Conservation (phyloP, 1,284 basidiomycete genomes). For the Heterobasidion occidentale region DNA sequence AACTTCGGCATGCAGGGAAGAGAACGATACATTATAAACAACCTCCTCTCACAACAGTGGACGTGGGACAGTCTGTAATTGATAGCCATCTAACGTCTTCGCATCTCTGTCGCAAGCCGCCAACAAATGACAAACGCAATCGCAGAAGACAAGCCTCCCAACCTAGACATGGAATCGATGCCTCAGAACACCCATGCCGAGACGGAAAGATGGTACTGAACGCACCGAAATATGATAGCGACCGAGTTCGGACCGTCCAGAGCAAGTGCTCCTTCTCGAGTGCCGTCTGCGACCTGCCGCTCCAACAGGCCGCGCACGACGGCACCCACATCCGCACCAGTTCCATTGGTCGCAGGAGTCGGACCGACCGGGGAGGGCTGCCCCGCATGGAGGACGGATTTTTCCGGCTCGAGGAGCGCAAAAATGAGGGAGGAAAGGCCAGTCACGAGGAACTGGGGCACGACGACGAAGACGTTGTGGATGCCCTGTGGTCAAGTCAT, state of each 20-base stretch:
- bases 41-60: too few relatives aligned
- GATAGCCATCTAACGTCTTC: conserved; percentile 16
- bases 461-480: conserved; percentile 85
- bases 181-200: neutral
- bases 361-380: neutral
- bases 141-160: conserved; percentile 67
- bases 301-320: conserved; percentile 5
- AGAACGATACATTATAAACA: neutral
- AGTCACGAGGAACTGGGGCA: conserved; percentile 67
- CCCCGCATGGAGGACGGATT: conserved; percentile 34
- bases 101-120: conserved; percentile 54
- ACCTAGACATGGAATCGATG: conserved; percentile 25
- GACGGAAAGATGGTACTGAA: conserved; percentile 2
- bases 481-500: conserved; percentile 53
- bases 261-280: conserved; percentile 11
- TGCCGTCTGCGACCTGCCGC: conserved; percentile 10
- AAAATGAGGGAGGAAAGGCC: conserved; percentile 62
- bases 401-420: conserved; percentile 55
- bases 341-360: conserved; percentile 14
- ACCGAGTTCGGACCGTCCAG: conserved; percentile 50
- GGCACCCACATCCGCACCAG: conserved; percentile 5
- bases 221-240: conserved; percentile 72
- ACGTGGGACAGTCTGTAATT: neutral
- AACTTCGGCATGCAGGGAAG: neutral
- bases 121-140: conserved; percentile 66